A percentile compares a stretch with the other conserved stretches of the same genome.
Conservation (phyloP, 2,329 filamentous ascomycete species). For the Corynespora cassiicola region DNA sequence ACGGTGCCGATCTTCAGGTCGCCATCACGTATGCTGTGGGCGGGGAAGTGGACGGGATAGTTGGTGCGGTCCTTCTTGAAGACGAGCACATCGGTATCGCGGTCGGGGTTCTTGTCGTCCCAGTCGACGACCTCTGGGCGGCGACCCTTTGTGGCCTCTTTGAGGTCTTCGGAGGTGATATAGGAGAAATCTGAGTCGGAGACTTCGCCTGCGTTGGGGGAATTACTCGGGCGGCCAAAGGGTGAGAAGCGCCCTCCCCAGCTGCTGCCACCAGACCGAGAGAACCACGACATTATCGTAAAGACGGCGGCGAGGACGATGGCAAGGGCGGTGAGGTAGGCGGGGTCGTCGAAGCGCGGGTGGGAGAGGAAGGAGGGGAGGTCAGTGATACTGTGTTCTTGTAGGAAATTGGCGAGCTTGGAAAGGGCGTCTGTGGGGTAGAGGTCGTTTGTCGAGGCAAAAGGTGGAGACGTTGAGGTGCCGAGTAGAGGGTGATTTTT, state of each 20-base stretch:
- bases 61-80: slow-evolving; percentile 72
- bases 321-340: slow-evolving; percentile 39
- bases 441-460: slow-evolving; percentile 16
- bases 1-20: slow-evolving; percentile 72
- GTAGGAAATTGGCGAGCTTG: slow-evolving; percentile 23
- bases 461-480: slow-evolving; percentile 20
- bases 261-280: slow-evolving; percentile 46
- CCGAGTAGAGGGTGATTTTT: slow-evolving; percentile 37
- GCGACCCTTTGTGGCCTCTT: slow-evolving; percentile 43
- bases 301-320: slow-evolving; percentile 48
- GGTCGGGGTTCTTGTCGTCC: slow-evolving; percentile 46
- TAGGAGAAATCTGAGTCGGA: slow-evolving; percentile 81
- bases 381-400: slow-evolving; percentile 22
- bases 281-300: slow-evolving; percentile 56
- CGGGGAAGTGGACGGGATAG: slow-evolving; percentile 75
- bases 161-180: slow-evolving; percentile 78
- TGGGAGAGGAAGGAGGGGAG: slow-evolving; percentile 32
- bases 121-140: slow-evolving; percentile 47
- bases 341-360: slow-evolving; percentile 40
- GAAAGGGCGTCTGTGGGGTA: slow-evolving; percentile 26
- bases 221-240: slow-evolving; percentile 52
- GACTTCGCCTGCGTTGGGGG: slow-evolving; percentile 59
- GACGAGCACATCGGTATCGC: slow-evolving; percentile 73
- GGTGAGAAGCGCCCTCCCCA: slow-evolving; percentile 57
- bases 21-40: slow-evolving; percentile 76